Base-by-base conservation (phyloP, 106 monocot genomes). In the Acanthochlamys bracteata region DNA sequence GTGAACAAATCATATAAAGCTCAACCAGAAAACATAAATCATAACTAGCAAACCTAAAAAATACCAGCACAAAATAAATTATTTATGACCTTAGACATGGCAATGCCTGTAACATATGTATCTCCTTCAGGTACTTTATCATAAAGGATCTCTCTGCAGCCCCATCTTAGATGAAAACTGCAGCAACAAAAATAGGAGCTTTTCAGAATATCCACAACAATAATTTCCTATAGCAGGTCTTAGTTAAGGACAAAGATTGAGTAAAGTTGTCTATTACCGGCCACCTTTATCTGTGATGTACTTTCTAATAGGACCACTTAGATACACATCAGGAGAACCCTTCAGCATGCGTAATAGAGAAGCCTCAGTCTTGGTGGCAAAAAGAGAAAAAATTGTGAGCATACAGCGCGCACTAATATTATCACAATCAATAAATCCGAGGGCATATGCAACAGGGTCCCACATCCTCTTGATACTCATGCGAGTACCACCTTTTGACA, bases 401-500 rank as follows among this genome's bases (percentile, higher is more conserved):
- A 96, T 96, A 61, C 95, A 96, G 1, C 95, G 84, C 14, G 95
- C 95, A 73, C 95, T 90, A 20, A 96, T 96, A 66, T 90, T 96
- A 71, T 96, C 90, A 76, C 95, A 90, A 65, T 96, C 85, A 52
- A 96, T 90, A 70, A 96, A 96, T 45, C 95, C 95, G 64, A 96
- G 87, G 41, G 95, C 95, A 80, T 85, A 90, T 47, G 95, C 95
- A 78, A 96, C 95, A 39, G 95, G 95, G 76, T 96, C 95, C 95
- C 95, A 96, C 95, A 96, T 87, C 61, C 87, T 82, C 24, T 75
- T 70, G 59, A 95, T 95, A 71, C 95, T 95, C 52, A 22, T 67
- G n/a, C 95, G 95, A 26, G 90, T 96, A 24, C 95, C 95, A 65
- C 95, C 95, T 91, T 90, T 96, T 41, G 95, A 95, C 59, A 95